These are phyloP conservation scores for Ustilago lituana DNA, from an alignment of 1,284 basidiomycete genomes.

Conservation along the genomic window DNA sequence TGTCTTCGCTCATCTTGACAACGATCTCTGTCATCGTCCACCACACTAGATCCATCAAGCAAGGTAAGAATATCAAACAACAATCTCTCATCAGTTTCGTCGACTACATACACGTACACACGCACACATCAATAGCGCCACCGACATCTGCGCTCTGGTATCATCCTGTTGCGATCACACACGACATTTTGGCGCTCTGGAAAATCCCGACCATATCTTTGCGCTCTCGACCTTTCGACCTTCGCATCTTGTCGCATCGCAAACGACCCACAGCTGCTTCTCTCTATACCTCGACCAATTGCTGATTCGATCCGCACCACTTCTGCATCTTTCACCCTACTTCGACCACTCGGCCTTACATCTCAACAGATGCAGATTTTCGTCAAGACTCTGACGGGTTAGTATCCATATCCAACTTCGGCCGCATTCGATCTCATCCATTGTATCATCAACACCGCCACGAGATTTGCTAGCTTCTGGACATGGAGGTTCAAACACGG, in stretches of 20 bases:
- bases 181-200: not conserved
- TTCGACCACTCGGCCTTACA: slow-evolving; percentile 8
- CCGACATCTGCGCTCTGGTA: slow-evolving; percentile 6
- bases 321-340: slow-evolving; percentile 3
- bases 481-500: too few relatives aligned
- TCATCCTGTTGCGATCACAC: not conserved
- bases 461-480: not conserved
- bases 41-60: slow-evolving; percentile 47
- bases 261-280: too few relatives aligned
- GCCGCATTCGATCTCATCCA: slow-evolving; percentile 10
- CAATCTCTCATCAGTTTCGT: slow-evolving; percentile 6
- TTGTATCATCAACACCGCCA: not conserved
- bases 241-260: not conserved
- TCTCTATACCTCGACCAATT: slow-evolving; percentile 30
- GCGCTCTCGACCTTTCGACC: slow-evolving; percentile 4
- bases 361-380: slow-evolving; percentile 62
- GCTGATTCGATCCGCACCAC: slow-evolving; percentile 32
- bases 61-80: slow-evolving; percentile 41
- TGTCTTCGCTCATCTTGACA: slow-evolving; percentile 28
- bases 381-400: slow-evolving; percentile 66
- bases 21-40: slow-evolving; percentile 50
- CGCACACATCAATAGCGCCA: not conserved
- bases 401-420: slow-evolving; percentile 32
- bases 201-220: too few relatives aligned
- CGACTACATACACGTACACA: slow-evolving; percentile 1